Base-by-base conservation (phyloP, 192 early-diverging fungal genomes). In the Entomortierella chlamydospora region DNA sequence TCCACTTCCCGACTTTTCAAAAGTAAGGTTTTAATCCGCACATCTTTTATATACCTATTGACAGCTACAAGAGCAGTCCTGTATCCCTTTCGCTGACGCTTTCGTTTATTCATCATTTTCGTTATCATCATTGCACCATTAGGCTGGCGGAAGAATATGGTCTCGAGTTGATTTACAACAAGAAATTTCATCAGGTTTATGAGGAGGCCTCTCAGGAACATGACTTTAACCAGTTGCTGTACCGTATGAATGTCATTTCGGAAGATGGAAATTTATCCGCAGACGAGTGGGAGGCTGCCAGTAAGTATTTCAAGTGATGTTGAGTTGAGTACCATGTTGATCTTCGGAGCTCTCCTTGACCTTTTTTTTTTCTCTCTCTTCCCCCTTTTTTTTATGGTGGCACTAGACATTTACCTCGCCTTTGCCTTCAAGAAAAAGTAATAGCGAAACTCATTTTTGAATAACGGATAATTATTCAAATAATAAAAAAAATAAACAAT, bases 281-380 rank as follows among this genome's bases (percentile, higher is more conserved):
- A 0, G 96, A 95, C 34, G 95, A 99, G 72, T 99, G 98, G 98
- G 96, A 98, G 60, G 95, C 93, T 4, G 89, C 92, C 23, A 93
- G 94, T 73, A 86, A 84, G 47, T 84, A n/a, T n/a, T n/a, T n/a
- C n/a, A n/a, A n/a, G n/a, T n/a, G n/a, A n/a, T n/a, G n/a, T n/a
- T n/a, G n/a, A n/a, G n/a, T n/a, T n/a, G n/a, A n/a, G n/a, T n/a
- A n/a, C n/a, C n/a, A n/a, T n/a, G n/a, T n/a, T n/a, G n/a, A n/a
- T n/a, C n/a, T n/a, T n/a, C n/a, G n/a, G n/a, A n/a, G n/a, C n/a
- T n/a, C n/a, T n/a, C 68, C 49, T 26, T 78, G 42, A 17, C 53
- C 30, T 29, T 22, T 39, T 18, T 31, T 22, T 28, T 58, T 47
- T 18, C 29, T n/a, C 42, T 64, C 22, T 56, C 26, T 39, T 10